Conservation (phyloP, 768 basidiomycete species). For the Daedalea quercina region DNA sequence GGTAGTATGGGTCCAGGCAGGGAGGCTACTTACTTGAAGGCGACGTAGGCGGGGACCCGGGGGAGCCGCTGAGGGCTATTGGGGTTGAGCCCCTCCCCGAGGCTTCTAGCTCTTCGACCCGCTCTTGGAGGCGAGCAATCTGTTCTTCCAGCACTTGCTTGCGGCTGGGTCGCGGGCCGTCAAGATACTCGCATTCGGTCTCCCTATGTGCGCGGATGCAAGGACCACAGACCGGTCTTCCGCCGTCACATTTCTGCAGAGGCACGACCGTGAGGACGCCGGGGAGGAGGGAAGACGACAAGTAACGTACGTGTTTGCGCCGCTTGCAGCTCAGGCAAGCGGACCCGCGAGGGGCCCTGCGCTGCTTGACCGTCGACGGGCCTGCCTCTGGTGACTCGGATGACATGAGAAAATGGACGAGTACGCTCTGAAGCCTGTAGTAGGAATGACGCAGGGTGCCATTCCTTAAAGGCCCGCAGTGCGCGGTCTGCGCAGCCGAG, state of each 20-base stretch:
- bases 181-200: slow-evolving; percentile 67
- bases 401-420: neutral
- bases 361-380: neutral
- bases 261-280: neutral
- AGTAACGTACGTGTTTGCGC: slow-evolving; percentile 17
- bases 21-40: neutral
- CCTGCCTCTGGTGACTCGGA: neutral
- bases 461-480: slow-evolving; percentile 1
- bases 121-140: slow-evolving; percentile 47
- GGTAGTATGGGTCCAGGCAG: neutral
- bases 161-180: slow-evolving; percentile 53
- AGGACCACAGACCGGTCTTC: slow-evolving; percentile 57
- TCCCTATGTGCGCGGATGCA: slow-evolving; percentile 42
- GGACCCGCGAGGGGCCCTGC: slow-evolving; percentile 14
- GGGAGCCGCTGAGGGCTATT: slow-evolving; percentile 11
- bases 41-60: neutral
- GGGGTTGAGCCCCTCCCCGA: slow-evolving; percentile 20
- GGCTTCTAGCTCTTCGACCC: slow-evolving; percentile 32
- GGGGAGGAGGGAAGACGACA: neutral
- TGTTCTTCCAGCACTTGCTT: slow-evolving; percentile 60
- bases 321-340: slow-evolving; percentile 19
- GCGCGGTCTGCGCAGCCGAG: neutral
- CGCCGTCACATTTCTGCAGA: slow-evolving; percentile 61
- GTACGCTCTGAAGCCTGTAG: neutral
- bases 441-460: neutral